These are phyloP conservation scores for Pythium dissotocum DNA, from an alignment of 352 stramenopile genomes.

Conservation along the genomic window DNA sequence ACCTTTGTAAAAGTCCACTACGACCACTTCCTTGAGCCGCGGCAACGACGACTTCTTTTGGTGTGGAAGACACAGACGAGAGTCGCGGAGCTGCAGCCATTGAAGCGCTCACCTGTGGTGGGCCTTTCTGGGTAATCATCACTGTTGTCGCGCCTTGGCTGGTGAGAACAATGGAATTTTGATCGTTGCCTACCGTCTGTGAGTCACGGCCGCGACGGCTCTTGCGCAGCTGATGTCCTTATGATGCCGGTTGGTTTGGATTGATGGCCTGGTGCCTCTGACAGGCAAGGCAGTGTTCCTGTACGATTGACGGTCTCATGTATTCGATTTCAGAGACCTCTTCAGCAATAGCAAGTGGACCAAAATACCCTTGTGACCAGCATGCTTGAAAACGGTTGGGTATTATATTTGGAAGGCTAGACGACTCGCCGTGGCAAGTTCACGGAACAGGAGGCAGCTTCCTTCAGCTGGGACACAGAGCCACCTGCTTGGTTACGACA, in stretches of 20 bases:
- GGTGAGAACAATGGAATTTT: neutral
- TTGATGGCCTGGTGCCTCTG: neutral
- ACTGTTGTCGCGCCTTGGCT: neutral
- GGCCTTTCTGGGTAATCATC: neutral
- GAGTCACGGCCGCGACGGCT: neutral
- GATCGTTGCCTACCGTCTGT: neutral
- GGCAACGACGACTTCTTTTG: neutral
- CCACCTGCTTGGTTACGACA: too few relatives aligned
- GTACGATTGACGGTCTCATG: neutral
- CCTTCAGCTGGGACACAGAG: neutral
- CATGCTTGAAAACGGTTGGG: neutral
- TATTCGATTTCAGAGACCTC: slow-evolving; percentile 15
- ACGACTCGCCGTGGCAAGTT: neutral
- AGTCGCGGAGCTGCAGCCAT: neutral
- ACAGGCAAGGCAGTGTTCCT: neutral
- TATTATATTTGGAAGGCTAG: slow-evolving; percentile 4
- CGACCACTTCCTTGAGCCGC: neutral
- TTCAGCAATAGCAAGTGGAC: neutral
- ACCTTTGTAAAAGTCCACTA: neutral
- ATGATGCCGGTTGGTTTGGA: neutral
- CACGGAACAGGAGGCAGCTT: neutral
- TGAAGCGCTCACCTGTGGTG: neutral
- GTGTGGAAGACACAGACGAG: neutral
- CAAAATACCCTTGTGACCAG: neutral
- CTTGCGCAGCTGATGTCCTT: neutral